A percentile compares a stretch with the other conserved stretches of the same genome.
Evolutionary conservation across 148 eudicot genomes (phyloP).

Genomic region (Chenopodium quinoa): DNA sequence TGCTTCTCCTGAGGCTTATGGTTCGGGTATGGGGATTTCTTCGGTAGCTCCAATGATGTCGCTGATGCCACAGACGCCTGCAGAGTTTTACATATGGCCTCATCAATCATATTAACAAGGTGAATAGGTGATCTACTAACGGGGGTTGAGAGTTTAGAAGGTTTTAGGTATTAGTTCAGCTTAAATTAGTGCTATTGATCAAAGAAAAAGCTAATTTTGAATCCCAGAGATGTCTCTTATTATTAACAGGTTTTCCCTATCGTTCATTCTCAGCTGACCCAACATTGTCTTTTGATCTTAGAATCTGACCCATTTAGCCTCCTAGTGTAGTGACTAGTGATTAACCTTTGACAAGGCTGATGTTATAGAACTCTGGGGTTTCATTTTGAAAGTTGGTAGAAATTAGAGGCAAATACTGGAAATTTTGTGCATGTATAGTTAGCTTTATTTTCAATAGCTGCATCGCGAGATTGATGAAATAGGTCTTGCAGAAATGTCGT

Average conservation of each 20-base stretch:
- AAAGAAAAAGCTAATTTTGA: slow-evolving; percentile 39
- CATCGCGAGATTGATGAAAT: slow-evolving; percentile 11
- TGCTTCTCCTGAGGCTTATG: slow-evolving; percentile 27
- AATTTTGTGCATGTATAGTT: slow-evolving; percentile 34
- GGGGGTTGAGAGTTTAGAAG: not conserved
- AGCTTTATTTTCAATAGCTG: slow-evolving; percentile 35
- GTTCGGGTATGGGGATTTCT: slow-evolving; percentile 13
- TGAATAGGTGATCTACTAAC: not conserved
- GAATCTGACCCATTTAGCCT: slow-evolving; percentile 29
- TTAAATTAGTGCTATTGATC: slow-evolving; percentile 30
- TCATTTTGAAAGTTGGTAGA: slow-evolving; percentile 14
- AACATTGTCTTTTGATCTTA: slow-evolving; percentile 14
- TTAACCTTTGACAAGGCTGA: slow-evolving; percentile 32
- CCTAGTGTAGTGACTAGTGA: slow-evolving; percentile 24
- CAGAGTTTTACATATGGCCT: slow-evolving; percentile 83
- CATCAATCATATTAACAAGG: slow-evolving; percentile 56
- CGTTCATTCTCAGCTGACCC: slow-evolving; percentile 19
- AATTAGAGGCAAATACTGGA: slow-evolving; percentile 33
- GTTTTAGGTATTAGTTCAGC: slow-evolving; percentile 11
- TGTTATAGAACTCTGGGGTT: slow-evolving; percentile 18
- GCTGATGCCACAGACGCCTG: slow-evolving; percentile 45
- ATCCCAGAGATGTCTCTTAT: slow-evolving; percentile 23
- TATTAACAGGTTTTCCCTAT: slow-evolving; percentile 18
- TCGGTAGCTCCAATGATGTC: slow-evolving; percentile 35
- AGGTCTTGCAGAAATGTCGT: slow-evolving; percentile 11